Evolutionary conservation across 345 rosid genomes (phyloP).

Genomic region (Populus nigra): DNA sequence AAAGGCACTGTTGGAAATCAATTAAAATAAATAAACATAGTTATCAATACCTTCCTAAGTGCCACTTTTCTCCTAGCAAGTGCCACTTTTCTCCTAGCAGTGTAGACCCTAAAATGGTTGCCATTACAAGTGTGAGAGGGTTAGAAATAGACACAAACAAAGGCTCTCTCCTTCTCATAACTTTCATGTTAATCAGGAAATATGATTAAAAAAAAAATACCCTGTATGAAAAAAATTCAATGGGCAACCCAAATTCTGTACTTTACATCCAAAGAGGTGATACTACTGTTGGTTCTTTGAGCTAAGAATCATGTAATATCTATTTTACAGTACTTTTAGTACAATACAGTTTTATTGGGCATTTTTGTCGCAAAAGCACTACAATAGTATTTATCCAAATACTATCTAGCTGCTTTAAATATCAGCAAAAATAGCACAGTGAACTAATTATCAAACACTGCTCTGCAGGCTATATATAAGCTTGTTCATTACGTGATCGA

Average conservation of each 20-base stretch:
- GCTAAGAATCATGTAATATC: too few species aligned
- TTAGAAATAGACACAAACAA: constrained; percentile 31
- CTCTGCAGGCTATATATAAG: too few species aligned
- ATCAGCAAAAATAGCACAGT: too few species aligned
- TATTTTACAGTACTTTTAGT: too few species aligned
- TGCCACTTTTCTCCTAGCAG: constrained; percentile 33
- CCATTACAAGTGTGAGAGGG: constrained; percentile 32
- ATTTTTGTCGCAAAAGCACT: too few species aligned
- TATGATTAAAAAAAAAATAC: neutral
- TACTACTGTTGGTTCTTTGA: too few species aligned
- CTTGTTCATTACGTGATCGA: too few species aligned
- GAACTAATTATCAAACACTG: too few species aligned
- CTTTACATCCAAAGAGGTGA: too few species aligned
- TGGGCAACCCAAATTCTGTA: neutral
- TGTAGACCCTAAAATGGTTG: constrained; percentile 19
- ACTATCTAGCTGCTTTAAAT: too few species aligned
- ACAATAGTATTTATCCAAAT: too few species aligned
- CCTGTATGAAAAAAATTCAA: neutral
- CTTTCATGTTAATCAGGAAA: constrained; percentile 10
- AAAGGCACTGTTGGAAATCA: neutral
- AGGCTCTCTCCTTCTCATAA: constrained; percentile 29
- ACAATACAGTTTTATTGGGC: too few species aligned
- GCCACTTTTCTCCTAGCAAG: constrained; percentile 31
- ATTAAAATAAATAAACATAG: neutral
- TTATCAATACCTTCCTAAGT: constrained; percentile 33